phyloP scores from a whole-genome alignment of 768 basidiomycete species.

The Boletus fagicola region DNA sequence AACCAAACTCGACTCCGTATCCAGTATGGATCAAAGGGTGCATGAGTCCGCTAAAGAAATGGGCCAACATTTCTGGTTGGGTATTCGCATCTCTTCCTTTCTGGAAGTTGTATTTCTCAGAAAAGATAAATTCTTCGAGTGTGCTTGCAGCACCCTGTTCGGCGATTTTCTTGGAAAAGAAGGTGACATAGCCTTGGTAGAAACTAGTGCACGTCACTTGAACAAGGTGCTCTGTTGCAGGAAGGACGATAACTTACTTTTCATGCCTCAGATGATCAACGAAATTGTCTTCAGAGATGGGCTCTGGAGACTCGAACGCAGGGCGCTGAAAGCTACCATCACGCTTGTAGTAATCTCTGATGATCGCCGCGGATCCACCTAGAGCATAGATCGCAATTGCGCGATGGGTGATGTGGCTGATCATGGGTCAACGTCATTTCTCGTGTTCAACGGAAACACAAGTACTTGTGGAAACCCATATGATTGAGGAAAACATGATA shows the following conservation, averaged over 20 bases:
- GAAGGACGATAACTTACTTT: conserved; percentile 12
- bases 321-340: conserved; percentile 25
- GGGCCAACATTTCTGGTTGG: conserved; percentile 54
- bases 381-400: conserved; percentile 29
- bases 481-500: conserved; percentile 52
- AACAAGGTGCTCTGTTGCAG: neutral
- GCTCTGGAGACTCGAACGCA: conserved; percentile 23
- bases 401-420: conserved; percentile 32
- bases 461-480: conserved; percentile 50
- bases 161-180: conserved; percentile 22
- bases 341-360: conserved; percentile 27
- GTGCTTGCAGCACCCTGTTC: conserved; percentile 15
- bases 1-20: conserved; percentile 59
- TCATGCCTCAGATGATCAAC: conserved; percentile 26
- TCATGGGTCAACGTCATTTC: neutral
- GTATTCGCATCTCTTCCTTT: conserved; percentile 7
- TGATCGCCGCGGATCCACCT: conserved; percentile 23
- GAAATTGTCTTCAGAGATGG: conserved; percentile 25
- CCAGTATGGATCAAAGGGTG: conserved; percentile 66
- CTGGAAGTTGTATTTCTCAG: conserved; percentile 28
- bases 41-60: conserved; percentile 47
- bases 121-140: conserved; percentile 33
- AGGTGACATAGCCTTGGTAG: conserved; percentile 28
- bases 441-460: neutral
- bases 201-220: conserved; percentile 15